A percentile compares a stretch with the other conserved stretches of the same genome.
Evolutionary conservation across 2,329 filamentous ascomycete species (phyloP).

Genomic region (Bisporella sp.): DNA sequence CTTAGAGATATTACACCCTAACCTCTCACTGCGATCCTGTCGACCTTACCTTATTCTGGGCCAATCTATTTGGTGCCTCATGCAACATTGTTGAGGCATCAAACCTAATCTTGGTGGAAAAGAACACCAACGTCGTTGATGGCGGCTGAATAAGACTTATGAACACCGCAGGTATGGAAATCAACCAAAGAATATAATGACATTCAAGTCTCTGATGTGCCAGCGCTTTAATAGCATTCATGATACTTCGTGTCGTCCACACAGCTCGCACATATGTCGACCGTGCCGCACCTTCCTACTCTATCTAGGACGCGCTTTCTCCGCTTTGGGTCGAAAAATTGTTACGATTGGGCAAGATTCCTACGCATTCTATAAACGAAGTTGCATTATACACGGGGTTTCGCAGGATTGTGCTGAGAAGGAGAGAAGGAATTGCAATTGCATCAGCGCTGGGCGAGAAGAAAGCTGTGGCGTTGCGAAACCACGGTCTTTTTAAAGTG

Average conservation of each 20-base stretch:
- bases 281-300: constrained; percentile 47
- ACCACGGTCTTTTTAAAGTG: constrained; percentile 41
- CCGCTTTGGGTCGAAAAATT: constrained; percentile 47
- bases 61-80: constrained; percentile 56
- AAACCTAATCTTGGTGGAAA: constrained; percentile 55
- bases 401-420: constrained; percentile 40
- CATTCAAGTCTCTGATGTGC: neutral
- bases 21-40: constrained; percentile 40
- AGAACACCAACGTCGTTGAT: constrained; percentile 50
- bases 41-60: constrained; percentile 54
- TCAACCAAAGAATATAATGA: constrained; percentile 27
- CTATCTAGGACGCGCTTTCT: constrained; percentile 51
- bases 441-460: constrained; percentile 34
- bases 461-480: constrained; percentile 41
- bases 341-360: constrained; percentile 49
- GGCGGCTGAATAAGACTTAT: constrained; percentile 41
- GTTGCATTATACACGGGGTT: constrained; percentile 31
- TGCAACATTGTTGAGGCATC: constrained; percentile 53
- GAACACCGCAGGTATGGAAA: constrained; percentile 33
- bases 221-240: constrained; percentile 38
- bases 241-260: constrained; percentile 49
- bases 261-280: constrained; percentile 46
- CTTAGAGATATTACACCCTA: neutral
- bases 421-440: constrained; percentile 40
- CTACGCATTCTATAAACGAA: constrained; percentile 38